Conservation (phyloP, 1,284 basidiomycete genomes). For the Taiwanofungus camphoratus region DNA sequence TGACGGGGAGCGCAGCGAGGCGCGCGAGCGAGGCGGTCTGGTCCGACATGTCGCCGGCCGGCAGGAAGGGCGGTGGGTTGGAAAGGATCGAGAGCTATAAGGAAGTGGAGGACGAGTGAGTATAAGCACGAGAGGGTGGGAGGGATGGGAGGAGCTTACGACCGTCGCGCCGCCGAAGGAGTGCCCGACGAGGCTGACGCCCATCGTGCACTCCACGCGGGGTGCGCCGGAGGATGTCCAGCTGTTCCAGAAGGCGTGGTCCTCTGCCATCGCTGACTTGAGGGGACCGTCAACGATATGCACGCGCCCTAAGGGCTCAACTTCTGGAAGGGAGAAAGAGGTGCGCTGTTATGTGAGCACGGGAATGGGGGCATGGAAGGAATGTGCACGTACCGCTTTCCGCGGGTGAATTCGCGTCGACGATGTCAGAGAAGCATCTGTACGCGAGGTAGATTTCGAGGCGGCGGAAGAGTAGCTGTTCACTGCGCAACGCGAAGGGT, state of each 20-base stretch:
- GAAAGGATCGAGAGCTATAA: constrained; percentile 54
- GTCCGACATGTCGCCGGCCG: constrained; percentile 23
- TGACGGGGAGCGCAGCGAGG: constrained; percentile 39
- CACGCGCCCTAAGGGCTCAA: constrained; percentile 1
- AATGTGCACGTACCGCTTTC: constrained; percentile 1
- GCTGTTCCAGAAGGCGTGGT: constrained; percentile 17
- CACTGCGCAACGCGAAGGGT: constrained; percentile 33
- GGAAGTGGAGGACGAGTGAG: constrained; percentile 1
- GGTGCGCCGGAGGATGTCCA: constrained; percentile 12
- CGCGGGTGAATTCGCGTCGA: constrained; percentile 4
- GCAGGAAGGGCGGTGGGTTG: constrained; percentile 32
- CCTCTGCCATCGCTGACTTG: constrained; percentile 9
- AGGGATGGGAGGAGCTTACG: constrained; percentile 35
- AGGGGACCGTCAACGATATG: constrained; percentile 17
- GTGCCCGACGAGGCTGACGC: constrained; percentile 59
- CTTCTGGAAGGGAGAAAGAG: background rate
- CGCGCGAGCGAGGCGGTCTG: constrained; percentile 5
- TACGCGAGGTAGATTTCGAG: constrained; percentile 62
- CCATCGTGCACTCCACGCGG: constrained; percentile 34
- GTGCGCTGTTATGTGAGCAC: background rate
- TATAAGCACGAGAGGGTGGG: constrained; percentile 7
- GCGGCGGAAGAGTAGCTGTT: constrained; percentile 63
- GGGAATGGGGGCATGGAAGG: too few relatives aligned
- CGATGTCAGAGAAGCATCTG: constrained; percentile 16
- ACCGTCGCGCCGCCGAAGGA: constrained; percentile 76